Evolutionary conservation across 495 filamentous ascomycete species (phyloP), one percentile per base, ranked within the genome.

Genomic region (Hypoxylon fragiforme): DNA sequence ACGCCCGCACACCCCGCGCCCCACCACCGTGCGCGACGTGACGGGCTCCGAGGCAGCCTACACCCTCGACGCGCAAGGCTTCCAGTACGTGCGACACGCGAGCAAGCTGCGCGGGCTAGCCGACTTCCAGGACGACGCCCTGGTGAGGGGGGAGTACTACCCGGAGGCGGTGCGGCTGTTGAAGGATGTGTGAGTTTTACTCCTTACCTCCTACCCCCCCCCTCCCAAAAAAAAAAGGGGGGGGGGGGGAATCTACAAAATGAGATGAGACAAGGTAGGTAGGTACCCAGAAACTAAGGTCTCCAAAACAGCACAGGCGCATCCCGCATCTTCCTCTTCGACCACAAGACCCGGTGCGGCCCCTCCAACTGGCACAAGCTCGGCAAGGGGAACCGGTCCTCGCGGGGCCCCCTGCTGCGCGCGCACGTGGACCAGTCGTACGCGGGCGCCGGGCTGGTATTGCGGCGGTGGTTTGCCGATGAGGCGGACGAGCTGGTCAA

Each of bases 401-500:
- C 79, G 46, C 82, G 85, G 35, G 81, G 84, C 3, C 85, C 86
- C 1, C 79, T 87, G 2, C 76, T 82, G 22, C 73, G 83, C 18
- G 85, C 86, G 0, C 85, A 89, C 62, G 83, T 90, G 50, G 86
- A 90, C 63, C 86, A 89, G 66, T 85, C 83, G 35, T 87, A 87
- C 69, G 50, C 50, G 11, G 85, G 84, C 2, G 76, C 81, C 3
- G 73, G 76, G 19, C 69, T 77, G 18, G 76, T 83, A 20, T 79
- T 90, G n/a, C 45, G 68, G 18, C 70, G 78, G 59, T 81, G 84
- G 50, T 77, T 88, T 7, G 79, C 76, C 0, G 50, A 57, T 9
- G 75, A 87, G 15, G 82, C 82, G 8, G 75, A 78, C 3, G 72
- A 75, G 58, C 71, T 89, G 3, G 65, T 86, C 1, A 77, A 81